Base-by-base conservation (phyloP, 257 asterid genomes). In the Solanum pennellii region DNA sequence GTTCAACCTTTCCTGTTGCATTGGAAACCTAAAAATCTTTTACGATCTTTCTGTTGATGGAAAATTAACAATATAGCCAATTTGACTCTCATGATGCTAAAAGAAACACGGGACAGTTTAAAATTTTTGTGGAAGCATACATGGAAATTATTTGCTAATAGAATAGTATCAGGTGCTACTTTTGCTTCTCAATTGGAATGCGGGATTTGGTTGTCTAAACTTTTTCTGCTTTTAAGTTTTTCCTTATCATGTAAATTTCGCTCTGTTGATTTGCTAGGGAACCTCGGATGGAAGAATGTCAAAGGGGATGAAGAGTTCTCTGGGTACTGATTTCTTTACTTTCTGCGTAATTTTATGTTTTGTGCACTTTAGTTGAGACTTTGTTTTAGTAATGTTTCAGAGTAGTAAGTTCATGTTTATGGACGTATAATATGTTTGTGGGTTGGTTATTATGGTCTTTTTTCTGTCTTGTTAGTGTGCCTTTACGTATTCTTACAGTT, bases 201-300 rank as follows among this genome's bases (percentile, higher is more conserved):
- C 9, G 15, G 27, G 27, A 73, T 73, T 35, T 80, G 69, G 69
- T 27, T 49, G 69, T 18, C 85, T 49, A 47, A 80, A 82, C 6
- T 35, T 37, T 47, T 49, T 80, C 18, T 18, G 10, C 12, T 16
- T 15, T 1, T 42, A 49, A 49, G 85, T 49, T 29, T 79, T 82
- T 29, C 85, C 85, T 29, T 37, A 9, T 82, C 45, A 6, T 49
- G 45, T 82, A 49, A 49, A 29, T 82, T 9, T 82, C 20, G 2
- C 12, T 82, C 69, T 80, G 69, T 31, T 31, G 44, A 49, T 82
- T 59, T 87, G 85, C 84, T 94, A 96, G 98, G 95, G 73, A 49
- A 33, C 39, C 82, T 73, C 91, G 16, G 91, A 89, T 86, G 93
- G 86, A 88, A 87, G 89, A 87, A 85, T 83, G 66, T 88, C 87